Evolutionary conservation across 2,329 filamentous ascomycete species (phyloP), one percentile per base, ranked within the genome.

Genomic region (Kalmusia sp.): DNA sequence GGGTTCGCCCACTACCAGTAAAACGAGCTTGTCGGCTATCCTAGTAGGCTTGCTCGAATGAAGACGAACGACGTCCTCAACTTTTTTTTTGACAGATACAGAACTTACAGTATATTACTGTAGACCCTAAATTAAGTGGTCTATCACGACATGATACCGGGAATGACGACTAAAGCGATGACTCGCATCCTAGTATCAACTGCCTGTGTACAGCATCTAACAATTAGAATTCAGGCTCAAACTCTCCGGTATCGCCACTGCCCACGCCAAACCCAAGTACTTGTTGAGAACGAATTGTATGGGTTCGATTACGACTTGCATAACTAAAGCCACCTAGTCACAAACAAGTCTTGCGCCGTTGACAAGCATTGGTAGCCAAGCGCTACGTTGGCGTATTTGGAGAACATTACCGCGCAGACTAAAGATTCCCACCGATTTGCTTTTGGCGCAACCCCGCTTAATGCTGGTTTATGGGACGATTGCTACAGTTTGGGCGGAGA

Each of bases 91-190:
- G 15, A 37, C 19, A n/a, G 6, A 5, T 3, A 37, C n/a, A n/a
- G n/a, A 37, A 1, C 6, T 11, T 17, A 7, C 44, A n/a, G 15
- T 27, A 22, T 39, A 39, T 49, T 35, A 38, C 11, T 7, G 21
- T 22, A n/a, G 12, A 15, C 24, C 22, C 7, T 28, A 27, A 12
- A 15, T n/a, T 44, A 21, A 11, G 7, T 27, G 15, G 49, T 8
- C 14, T 8, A 48, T 54, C 51, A 56, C 58, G 55, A 57, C 55
- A 61, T 57, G 49, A 38, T 34, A 34, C 21, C n/a, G 14, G 27
- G 14, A 37, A 61, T 61, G 58, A 55, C 58, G 58, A 61, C 22
- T 49, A 19, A 24, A 40, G 41, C 39, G n/a, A 17, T 51, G 8
- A 9, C 12, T 45, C 30, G 41, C 41, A 4, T 17, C 25, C 14